Evolutionary conservation across 495 filamentous ascomycete species (phyloP).

Genomic region (Podospora fimiseda): DNA sequence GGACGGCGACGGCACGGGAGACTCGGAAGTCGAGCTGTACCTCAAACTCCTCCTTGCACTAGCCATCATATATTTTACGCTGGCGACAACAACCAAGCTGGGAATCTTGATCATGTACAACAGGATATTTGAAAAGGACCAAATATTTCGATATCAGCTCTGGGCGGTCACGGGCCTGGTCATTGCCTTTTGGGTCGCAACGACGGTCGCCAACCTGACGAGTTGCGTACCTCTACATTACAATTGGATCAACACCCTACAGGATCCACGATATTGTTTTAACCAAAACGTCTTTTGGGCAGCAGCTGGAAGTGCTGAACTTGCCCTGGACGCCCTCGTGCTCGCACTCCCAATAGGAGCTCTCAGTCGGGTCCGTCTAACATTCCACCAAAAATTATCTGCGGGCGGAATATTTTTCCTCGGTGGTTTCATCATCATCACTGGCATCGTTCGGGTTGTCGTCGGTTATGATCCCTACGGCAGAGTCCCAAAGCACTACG

Average conservation of each 20-base stretch:
- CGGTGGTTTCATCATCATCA: constrained; percentile 22
- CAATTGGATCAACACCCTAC: constrained; percentile 12
- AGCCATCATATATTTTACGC: constrained; percentile 21
- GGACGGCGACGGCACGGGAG: no score
- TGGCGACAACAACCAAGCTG: constrained; percentile 15
- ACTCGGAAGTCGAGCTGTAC: constrained; percentile 40
- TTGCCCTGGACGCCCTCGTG: constrained; percentile 27
- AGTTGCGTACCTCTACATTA: constrained; percentile 15
- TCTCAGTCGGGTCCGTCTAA: constrained; percentile 20
- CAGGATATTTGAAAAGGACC: constrained; percentile 20
- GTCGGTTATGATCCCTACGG: constrained; percentile 3
- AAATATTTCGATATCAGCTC: constrained; percentile 13
- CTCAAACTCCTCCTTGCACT: constrained; percentile 21
- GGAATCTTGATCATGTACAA: constrained; percentile 27
- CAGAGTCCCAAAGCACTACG: constrained; percentile 9
- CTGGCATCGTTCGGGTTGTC: constrained; percentile 13
- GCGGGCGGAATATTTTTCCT: constrained; percentile 28
- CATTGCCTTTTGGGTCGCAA: constrained; percentile 16
- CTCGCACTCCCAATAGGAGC: constrained; percentile 27
- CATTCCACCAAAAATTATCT: constrained; percentile 20
- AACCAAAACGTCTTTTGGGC: constrained; percentile 24
- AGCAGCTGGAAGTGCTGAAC: constrained; percentile 22
- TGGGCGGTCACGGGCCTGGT: constrained; percentile 11
- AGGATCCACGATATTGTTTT: constrained; percentile 14
- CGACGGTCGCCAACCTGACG: constrained; percentile 11